Evolutionary conservation across 1,284 basidiomycete species (phyloP), one percentile per base, ranked within the genome.

Genomic region (Apiotrichum akiyoshidainum): DNA sequence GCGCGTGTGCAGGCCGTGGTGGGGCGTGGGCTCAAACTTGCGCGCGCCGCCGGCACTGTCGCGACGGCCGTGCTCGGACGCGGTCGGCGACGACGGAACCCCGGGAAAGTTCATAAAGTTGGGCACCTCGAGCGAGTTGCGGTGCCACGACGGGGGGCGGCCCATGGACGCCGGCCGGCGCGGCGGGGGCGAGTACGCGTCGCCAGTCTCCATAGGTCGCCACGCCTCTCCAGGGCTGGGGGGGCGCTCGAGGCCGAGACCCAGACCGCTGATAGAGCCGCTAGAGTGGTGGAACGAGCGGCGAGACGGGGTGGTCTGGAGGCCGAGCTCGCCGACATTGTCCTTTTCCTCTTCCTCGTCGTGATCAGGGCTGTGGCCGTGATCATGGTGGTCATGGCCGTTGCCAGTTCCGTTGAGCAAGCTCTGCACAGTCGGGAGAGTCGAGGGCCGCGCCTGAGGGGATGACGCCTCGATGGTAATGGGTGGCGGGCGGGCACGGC

Each of bases 1-100:
- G 52, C 92, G 85, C 5, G 91, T 91, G 74, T 97, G 92, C 22
- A 94, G 81, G 22, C 74, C 72, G 56, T 73, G 71, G 34, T 63
- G 47, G 26, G 70, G 67, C 0, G 70, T 69, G 10, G 71, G 71
- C n/a, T 70, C 70, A 55, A 72, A 71, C 11, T 13, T 33, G 45
- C 45, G 45, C 45, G 22, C 10, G 11, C 11, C 45, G 22, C 45
- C 22, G 44, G 17, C 17, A 10, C 41, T 16, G 17, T n/a, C 41
- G 41, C 41, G 17, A 16, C 47, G 9, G n/a, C 21, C 62, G 2
- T 31, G 26, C 7, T 31, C 26, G 26, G 50, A 12, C 12, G 54
- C 10, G 9, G 33, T 42, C 9, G 46, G 45, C 7, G 45, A 33
- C 5, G 53, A 2, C 17, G 53, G 26, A 2, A 31, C 9, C 13